Evolutionary conservation across 768 basidiomycete genomes (phyloP).

Genomic region (Mycena chlorophos): DNA sequence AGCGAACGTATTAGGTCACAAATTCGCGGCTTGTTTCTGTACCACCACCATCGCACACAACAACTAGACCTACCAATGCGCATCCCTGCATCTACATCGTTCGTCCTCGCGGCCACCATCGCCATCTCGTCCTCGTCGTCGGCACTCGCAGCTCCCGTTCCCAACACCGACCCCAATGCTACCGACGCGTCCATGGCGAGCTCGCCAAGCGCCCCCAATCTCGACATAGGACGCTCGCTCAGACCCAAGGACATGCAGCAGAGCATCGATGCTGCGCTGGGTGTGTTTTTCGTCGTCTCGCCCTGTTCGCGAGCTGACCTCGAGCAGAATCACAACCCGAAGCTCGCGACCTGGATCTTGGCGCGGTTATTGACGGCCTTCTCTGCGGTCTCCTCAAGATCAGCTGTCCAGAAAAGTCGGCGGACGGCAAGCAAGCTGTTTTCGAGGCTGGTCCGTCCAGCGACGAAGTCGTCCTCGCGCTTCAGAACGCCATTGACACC

Average conservation of each 20-base stretch:
- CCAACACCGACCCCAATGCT: slow-evolving; percentile 29
- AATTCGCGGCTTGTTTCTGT: slow-evolving; percentile 7
- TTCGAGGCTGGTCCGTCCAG: slow-evolving; percentile 3
- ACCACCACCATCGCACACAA: slow-evolving; percentile 21
- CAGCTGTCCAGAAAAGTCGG: background rate
- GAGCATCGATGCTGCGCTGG: slow-evolving; percentile 11
- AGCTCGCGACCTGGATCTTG: slow-evolving; percentile 1
- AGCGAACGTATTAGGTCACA: slow-evolving; percentile 3
- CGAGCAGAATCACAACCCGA: too few relatives aligned
- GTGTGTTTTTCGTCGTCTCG: background rate
- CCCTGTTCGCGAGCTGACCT: background rate
- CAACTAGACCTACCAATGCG: slow-evolving; percentile 37
- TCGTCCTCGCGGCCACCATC: slow-evolving; percentile 49
- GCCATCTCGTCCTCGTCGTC: slow-evolving; percentile 53
- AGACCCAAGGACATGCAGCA: slow-evolving; percentile 18
- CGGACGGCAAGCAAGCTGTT: slow-evolving; percentile 10
- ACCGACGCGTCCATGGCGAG: slow-evolving; percentile 19
- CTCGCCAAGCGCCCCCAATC: slow-evolving; percentile 14
- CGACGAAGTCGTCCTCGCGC: background rate
- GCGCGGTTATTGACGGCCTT: slow-evolving; percentile 3
- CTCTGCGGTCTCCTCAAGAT: background rate
- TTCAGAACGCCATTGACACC: slow-evolving; percentile 2
- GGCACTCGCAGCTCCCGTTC: slow-evolving; percentile 45
- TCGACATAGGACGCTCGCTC: slow-evolving; percentile 14
- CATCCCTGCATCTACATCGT: slow-evolving; percentile 47